Percentiles rank a stretch among this genome's conserved stretches.
These are phyloP conservation scores for Tolypocladium cylindrosporum DNA, from an alignment of 2,329 filamentous ascomycete species.

Conservation along the genomic window DNA sequence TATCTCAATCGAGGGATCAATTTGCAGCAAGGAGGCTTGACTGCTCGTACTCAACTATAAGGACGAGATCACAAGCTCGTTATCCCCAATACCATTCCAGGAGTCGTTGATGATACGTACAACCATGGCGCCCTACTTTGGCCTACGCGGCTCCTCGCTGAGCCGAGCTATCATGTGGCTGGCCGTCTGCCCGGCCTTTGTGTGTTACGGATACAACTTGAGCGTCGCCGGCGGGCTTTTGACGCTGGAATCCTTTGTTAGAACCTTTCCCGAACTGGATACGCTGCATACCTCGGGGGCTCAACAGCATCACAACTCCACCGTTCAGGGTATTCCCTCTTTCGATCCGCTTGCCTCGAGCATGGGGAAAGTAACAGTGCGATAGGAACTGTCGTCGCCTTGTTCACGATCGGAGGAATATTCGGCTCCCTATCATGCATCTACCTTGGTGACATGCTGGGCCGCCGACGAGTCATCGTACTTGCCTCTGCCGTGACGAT, in stretches of 20 bases:
- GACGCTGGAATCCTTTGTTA: background rate
- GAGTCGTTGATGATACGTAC: background rate
- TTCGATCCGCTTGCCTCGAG: background rate
- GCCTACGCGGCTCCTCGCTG: background rate
- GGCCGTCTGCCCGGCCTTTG: background rate
- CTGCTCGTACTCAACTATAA: background rate
- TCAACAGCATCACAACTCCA: background rate
- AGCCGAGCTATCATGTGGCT: background rate
- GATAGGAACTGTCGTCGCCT: background rate
- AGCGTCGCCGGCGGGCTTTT: background rate
- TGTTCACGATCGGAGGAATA: background rate
- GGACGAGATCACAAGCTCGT: background rate
- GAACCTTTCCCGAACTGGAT: background rate
- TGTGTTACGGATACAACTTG: background rate
- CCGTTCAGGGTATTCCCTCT: background rate
- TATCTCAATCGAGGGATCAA: background rate
- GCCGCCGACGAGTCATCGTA: background rate
- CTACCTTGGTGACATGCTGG: background rate
- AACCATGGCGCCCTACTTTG: background rate
- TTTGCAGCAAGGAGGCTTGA: background rate
- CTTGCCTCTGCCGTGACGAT: background rate
- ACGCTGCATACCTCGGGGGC: background rate
- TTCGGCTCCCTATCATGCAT: background rate
- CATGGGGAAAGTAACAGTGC: background rate
- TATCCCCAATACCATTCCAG: background rate